These are phyloP conservation scores for Boletus bicolor DNA, from an alignment of 768 basidiomycete species.

Conservation along the genomic window DNA sequence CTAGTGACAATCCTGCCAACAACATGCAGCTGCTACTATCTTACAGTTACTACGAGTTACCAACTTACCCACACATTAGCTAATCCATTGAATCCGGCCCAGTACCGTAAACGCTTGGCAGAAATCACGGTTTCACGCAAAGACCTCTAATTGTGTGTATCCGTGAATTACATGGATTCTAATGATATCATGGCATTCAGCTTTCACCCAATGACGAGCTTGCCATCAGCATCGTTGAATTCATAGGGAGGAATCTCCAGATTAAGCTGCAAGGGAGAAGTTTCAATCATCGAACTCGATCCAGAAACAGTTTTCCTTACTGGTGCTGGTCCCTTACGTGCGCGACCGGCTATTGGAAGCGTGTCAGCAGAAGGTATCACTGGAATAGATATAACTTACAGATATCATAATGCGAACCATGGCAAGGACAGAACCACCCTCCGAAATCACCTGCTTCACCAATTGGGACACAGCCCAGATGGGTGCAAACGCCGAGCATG, in stretches of 20 bases:
- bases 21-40: neutral
- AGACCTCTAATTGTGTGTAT: conserved; percentile 23
- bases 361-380: conserved; percentile 10
- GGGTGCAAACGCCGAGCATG: conserved; percentile 93
- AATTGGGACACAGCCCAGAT: conserved; percentile 97
- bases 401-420: conserved; percentile 98
- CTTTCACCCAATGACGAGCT: conserved; percentile 78
- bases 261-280: conserved; percentile 60
- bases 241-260: conserved; percentile 89
- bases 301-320: conserved; percentile 42
- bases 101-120: too few species aligned
- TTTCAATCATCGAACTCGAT: conserved; percentile 7
- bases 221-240: conserved; percentile 83
- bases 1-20: neutral
- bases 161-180: conserved; percentile 19
- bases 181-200: conserved; percentile 3
- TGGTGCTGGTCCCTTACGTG: conserved; percentile 95
- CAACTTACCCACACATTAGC: neutral
- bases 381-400: conserved; percentile 48
- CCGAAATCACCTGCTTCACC: conserved; percentile 96
- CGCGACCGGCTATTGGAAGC: conserved; percentile 70
- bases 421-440: conserved; percentile 99
- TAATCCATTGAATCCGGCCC: neutral
- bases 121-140: conserved; percentile 7
- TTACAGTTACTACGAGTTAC: neutral